A percentile compares a stretch with the other conserved stretches of the same genome.
Conservation (phyloP, 495 filamentous ascomycete species). For the Penicillium atrosanguineum region DNA sequence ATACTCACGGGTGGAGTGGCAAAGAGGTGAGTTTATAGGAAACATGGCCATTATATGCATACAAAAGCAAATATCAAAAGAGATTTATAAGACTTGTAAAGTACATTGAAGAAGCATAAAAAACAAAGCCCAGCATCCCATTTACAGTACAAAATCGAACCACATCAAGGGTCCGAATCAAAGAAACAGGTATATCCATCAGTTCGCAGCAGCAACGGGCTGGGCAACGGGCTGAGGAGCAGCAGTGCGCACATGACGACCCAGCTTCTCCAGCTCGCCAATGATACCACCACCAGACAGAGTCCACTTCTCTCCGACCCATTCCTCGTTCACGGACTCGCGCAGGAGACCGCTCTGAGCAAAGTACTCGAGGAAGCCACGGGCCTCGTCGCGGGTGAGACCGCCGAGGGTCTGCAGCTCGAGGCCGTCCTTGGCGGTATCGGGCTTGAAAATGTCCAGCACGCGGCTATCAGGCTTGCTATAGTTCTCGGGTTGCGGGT, state of each 20-base stretch:
- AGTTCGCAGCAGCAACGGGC: conserved; percentile 10
- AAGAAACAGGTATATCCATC: conserved; percentile 12
- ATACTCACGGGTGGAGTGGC: background rate
- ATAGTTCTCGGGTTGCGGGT: conserved; percentile 63
- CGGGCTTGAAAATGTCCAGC: conserved; percentile 44
- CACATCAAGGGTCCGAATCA: background rate
- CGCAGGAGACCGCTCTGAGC: conserved; percentile 79
- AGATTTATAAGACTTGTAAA: conserved; percentile 31
- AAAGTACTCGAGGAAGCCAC: conserved; percentile 88
- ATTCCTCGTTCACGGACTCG: conserved; percentile 62
- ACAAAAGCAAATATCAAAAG: conserved; percentile 27
- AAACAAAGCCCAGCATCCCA: conserved; percentile 17
- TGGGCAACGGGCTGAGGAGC: conserved; percentile 26
- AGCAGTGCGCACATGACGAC: conserved; percentile 47
- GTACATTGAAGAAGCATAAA: conserved; percentile 28
- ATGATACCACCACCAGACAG: conserved; percentile 77
- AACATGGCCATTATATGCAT: conserved; percentile 42
- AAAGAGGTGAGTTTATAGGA: conserved; percentile 6
- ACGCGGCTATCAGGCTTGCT: conserved; percentile 66
- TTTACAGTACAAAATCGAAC: conserved; percentile 21
- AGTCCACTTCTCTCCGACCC: conserved; percentile 82
- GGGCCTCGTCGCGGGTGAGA: conserved; percentile 71
- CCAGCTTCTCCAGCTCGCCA: conserved; percentile 73
- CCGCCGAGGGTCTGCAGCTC: conserved; percentile 60
- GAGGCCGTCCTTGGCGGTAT: conserved; percentile 38